A percentile compares a stretch with the other conserved stretches of the same genome.
Evolutionary conservation across 1,139 yeast genomes (phyloP).

Genomic region (Blastobotrys malaysiensis): DNA sequence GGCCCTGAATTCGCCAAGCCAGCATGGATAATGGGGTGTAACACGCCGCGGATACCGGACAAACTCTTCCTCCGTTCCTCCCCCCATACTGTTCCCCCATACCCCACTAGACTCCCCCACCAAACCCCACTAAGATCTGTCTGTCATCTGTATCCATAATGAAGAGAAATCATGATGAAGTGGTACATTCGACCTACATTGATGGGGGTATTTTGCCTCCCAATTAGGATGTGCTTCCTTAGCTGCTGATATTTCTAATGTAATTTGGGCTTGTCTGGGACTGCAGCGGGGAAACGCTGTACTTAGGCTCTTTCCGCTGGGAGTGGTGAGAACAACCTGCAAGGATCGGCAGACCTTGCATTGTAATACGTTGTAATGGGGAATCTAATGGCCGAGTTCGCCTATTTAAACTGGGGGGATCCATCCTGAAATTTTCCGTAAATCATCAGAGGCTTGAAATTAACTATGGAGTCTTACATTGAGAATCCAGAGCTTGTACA

Average conservation of each 20-base stretch:
- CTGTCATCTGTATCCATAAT: too few relatives aligned
- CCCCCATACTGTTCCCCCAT: too few relatives aligned
- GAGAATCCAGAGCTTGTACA: constrained; percentile 23
- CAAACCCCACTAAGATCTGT: too few relatives aligned
- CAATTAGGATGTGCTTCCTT: background rate
- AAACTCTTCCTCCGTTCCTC: too few relatives aligned
- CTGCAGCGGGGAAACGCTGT: background rate
- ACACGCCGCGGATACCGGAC: background rate
- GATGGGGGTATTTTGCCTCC: too few relatives aligned
- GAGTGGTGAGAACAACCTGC: background rate
- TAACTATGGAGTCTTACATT: constrained; percentile 27
- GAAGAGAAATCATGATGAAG: too few relatives aligned
- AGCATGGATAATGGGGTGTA: background rate
- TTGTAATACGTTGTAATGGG: background rate
- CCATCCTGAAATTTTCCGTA: background rate
- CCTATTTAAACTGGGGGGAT: background rate
- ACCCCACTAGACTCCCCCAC: too few relatives aligned
- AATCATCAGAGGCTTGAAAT: background rate
- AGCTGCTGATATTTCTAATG: too few relatives aligned
- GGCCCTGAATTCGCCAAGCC: too few relatives aligned
- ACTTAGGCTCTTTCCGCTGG: too few relatives aligned
- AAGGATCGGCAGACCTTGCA: background rate
- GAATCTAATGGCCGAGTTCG: background rate
- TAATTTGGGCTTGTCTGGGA: too few relatives aligned
- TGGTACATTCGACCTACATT: too few relatives aligned